These are phyloP conservation scores for Torulaspora franciscae DNA, from an alignment of 805 yeast species.

Conservation along the genomic window DNA sequence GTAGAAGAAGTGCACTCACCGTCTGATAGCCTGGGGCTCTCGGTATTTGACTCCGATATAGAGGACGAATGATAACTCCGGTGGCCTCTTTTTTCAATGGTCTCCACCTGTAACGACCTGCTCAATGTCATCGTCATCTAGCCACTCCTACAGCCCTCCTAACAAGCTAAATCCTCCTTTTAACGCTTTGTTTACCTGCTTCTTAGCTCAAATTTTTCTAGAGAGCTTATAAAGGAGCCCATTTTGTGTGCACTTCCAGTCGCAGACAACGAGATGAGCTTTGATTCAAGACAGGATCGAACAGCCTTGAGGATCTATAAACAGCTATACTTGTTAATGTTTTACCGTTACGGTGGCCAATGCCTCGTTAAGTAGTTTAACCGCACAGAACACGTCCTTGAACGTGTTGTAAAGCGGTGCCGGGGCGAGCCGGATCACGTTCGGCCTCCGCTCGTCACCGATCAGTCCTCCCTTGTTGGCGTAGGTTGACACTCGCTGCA, in stretches of 20 bases:
- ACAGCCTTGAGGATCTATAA: not conserved
- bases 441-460: constrained; percentile 86
- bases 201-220: not conserved
- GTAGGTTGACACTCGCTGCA: constrained; percentile 54
- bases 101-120: not conserved
- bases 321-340: not conserved
- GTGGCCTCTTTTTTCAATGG: constrained; percentile 1
- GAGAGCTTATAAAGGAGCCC: not conserved
- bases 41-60: constrained; percentile 25
- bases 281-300: not conserved
- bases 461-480: constrained; percentile 58
- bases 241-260: constrained; percentile 7
- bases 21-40: constrained; percentile 22
- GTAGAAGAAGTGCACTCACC: constrained; percentile 21
- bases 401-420: constrained; percentile 77
- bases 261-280: constrained; percentile 1
- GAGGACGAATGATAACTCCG: constrained; percentile 22
- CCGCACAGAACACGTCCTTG: constrained; percentile 51
- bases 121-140: not conserved
- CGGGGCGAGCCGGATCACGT: constrained; percentile 88
- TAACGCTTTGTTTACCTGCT: constrained; percentile 1
- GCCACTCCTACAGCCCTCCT: not conserved
- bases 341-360: constrained; percentile 16
- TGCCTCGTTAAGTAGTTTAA: constrained; percentile 42
- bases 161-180: not conserved